Conservation (phyloP, 2,329 filamentous ascomycete species). For the Cryphonectria japonica region DNA sequence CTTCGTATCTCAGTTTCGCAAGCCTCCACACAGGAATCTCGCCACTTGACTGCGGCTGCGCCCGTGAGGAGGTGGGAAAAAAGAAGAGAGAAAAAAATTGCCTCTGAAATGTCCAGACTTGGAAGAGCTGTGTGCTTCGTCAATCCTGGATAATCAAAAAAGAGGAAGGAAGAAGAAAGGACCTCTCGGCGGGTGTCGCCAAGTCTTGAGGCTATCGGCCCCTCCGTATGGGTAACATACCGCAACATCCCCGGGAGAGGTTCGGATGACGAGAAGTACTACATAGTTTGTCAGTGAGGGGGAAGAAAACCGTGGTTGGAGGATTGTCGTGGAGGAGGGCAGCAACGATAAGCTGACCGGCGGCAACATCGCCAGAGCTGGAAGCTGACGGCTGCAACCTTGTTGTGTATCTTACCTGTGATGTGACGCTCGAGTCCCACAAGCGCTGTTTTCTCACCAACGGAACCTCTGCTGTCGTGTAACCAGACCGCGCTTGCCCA, state of each 20-base stretch:
- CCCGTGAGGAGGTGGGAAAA: neutral
- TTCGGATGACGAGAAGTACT: neutral
- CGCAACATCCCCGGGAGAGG: too few species aligned
- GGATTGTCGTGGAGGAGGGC: neutral
- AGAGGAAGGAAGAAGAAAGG: neutral
- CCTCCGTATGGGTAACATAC: neutral
- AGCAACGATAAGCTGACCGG: slow-evolving; percentile 14
- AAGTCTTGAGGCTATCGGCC: neutral
- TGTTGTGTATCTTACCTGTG: slow-evolving; percentile 9
- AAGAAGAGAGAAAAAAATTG: neutral
- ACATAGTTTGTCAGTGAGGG: neutral
- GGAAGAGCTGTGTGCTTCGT: neutral
- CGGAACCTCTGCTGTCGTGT: neutral
- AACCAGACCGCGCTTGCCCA: slow-evolving; percentile 23
- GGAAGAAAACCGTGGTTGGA: neutral
- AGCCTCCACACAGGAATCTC: slow-evolving; percentile 11
- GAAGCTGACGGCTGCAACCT: slow-evolving; percentile 12
- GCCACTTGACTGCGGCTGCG: slow-evolving; percentile 6
- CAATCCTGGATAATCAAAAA: neutral
- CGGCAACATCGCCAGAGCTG: neutral
- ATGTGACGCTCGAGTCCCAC: slow-evolving; percentile 18
- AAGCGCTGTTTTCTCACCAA: neutral
- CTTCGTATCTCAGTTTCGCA: slow-evolving; percentile 11
- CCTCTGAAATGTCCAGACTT: neutral
- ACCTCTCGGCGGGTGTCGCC: neutral